A percentile compares a stretch with the other conserved stretches of the same genome.
Evolutionary conservation across 306 rosid genomes (phyloP).

Genomic region (Medicago lupulina): DNA sequence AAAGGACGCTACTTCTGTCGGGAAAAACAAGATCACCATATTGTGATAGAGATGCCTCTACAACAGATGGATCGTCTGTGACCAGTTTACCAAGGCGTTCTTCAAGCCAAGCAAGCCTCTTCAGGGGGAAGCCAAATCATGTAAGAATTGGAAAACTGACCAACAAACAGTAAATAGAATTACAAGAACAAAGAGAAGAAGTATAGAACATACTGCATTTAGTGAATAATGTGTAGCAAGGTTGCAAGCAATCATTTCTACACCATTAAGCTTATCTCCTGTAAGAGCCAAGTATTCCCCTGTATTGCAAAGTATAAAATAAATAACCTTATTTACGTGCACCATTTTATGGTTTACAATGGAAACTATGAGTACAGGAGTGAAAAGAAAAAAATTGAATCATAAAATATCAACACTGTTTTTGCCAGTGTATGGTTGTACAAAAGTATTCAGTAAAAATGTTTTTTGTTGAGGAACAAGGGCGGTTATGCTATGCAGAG

Average conservation of each 20-base stretch:
- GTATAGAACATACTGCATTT: conserved; percentile 65
- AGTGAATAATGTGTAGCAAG: conserved; percentile 87
- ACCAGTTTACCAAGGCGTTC: conserved; percentile 84
- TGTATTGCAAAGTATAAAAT: conserved; percentile 45
- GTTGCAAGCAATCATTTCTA: conserved; percentile 92
- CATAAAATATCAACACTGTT: conserved; percentile 12
- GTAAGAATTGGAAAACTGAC: conserved; percentile 36
- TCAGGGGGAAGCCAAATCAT: conserved; percentile 44
- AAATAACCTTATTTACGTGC: not conserved
- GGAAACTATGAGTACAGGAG: not conserved
- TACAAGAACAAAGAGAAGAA: conserved; percentile 34
- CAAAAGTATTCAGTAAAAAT: conserved; percentile 9
- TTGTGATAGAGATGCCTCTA: conserved; percentile 81
- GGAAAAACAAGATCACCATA: conserved; percentile 92
- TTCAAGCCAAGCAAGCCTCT: conserved; percentile 81
- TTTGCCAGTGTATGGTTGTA: conserved; percentile 22
- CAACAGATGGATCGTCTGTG: conserved; percentile 81
- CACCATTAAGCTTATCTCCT: conserved; percentile 95
- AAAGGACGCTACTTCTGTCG: conserved; percentile 69
- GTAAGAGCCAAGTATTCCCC: conserved; percentile 98
- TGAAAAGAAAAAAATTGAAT: conserved; percentile 14
- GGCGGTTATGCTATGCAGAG: not conserved
- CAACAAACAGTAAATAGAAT: conserved; percentile 23
- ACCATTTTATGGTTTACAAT: conserved; percentile 18
- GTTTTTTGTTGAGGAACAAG: conserved; percentile 9